Base-by-base conservation (phyloP, 106 monocot species). In the Dendrobium huoshanense region DNA sequence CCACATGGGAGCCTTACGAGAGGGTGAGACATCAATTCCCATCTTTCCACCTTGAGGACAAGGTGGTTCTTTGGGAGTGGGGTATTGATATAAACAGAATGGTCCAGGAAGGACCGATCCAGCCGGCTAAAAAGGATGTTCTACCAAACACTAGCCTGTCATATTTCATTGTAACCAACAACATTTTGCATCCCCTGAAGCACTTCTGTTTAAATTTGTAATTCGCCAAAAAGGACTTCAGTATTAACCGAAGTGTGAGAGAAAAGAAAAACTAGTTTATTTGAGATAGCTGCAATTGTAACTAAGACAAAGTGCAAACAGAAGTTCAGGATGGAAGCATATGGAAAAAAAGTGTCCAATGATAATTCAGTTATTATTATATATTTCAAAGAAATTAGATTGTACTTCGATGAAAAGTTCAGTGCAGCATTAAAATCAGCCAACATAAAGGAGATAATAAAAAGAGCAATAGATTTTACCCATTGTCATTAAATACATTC, bases 401-500 rank as follows among this genome's bases (percentile, higher is more conserved):
- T 65, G 7, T 25, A 25, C 64, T 24, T 65, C 10, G 25, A 6
- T 24, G 64, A 24, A 65, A 65, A 65, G 7, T 24, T 65, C 25
- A 25, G 6, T 25, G 25, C 64, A 24, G n/a, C 1, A 65, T 15
- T 24, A 65, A 65, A 65, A 65, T 25, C 9, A n/a, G 10, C 25
- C 24, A 75, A 44, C 74, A 75, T 43, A 44, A 20, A 19, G 51
- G 15, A 51, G 51, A 51, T 10, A 49, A 68, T 29, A 9, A 43
- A 45, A 15, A 73, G 9, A 73, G 47, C 42, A 49, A 58, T 79
- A 22, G 51, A 5, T 42, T 47, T 54, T 89, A 97, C 97, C 97
- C 94, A 68, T 83, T 85, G 13, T 82, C 72, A 51, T 90, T 89
- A 19, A 88, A 42, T 15, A 88, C 81, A 74, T 87, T 88, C 65